These are phyloP conservation scores for Lactarius psammicola DNA, from an alignment of 768 basidiomycete species.

Conservation along the genomic window DNA sequence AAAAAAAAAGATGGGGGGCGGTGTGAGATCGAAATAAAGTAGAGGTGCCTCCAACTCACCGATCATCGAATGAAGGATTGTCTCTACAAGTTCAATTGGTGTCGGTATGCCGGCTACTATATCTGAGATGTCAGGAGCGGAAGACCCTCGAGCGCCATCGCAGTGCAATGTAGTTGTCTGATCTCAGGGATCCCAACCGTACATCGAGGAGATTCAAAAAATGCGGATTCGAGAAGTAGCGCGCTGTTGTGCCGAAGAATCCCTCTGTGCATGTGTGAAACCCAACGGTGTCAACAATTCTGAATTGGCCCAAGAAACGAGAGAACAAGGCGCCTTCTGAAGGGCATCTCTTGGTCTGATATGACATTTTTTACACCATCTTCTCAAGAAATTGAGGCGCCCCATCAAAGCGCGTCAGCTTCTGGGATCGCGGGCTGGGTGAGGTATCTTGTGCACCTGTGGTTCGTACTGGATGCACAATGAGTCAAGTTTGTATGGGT, in stretches of 20 bases:
- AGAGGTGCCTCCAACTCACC: no score
- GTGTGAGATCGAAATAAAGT: background rate
- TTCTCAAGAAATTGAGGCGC: background rate
- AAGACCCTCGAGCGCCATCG: no score
- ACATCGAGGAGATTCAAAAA: background rate
- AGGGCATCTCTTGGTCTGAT: background rate
- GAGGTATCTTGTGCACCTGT: background rate
- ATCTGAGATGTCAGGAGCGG: background rate
- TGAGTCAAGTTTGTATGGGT: background rate
- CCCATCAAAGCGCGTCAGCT: background rate
- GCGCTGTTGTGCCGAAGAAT: background rate
- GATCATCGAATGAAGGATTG: background rate
- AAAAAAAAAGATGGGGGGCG: no score
- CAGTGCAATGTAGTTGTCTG: no score
- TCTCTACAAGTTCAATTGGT: background rate
- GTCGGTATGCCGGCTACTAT: background rate
- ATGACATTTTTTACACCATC: background rate
- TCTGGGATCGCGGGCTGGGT: background rate
- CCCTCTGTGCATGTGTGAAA: background rate
- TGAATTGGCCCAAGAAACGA: background rate
- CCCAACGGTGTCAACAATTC: background rate
- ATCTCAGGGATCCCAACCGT: no score
- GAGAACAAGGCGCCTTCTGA: background rate
- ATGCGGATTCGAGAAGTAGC: background rate
- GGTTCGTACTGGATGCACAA: background rate